A percentile compares a stretch with the other conserved stretches of the same genome.
These are phyloP conservation scores for Melaleuca alternifolia DNA, from an alignment of 345 rosid species.

Conservation along the genomic window DNA sequence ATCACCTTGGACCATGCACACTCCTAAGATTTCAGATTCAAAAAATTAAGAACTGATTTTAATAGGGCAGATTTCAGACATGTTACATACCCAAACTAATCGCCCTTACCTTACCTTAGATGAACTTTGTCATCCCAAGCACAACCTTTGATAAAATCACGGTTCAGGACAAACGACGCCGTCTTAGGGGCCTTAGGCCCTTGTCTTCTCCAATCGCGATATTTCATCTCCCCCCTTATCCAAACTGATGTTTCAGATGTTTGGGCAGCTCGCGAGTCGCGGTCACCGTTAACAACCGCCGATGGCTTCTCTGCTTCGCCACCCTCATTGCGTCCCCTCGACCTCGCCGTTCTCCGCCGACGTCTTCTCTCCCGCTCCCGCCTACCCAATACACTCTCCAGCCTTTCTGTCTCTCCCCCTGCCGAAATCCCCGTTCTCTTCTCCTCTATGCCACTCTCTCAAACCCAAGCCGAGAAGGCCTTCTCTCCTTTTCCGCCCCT, in stretches of 20 bases:
- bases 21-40: no score
- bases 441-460: background rate
- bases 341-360: conserved; percentile 24
- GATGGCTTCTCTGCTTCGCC: background rate
- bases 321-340: conserved; percentile 35
- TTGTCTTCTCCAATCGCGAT: background rate
- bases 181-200: background rate
- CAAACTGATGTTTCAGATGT: background rate
- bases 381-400: background rate
- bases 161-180: background rate
- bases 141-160: background rate
- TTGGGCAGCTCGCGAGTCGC: background rate
- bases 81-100: no score
- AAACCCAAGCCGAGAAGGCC: background rate
- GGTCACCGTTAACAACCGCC: background rate
- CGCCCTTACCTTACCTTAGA: no score
- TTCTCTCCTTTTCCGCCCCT: background rate
- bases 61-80: no score
- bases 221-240: background rate
- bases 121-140: no score
- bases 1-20: no score
- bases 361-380: background rate
- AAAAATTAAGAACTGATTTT: no score
- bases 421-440: background rate
- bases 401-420: background rate